These are phyloP conservation scores for Jatropha multifida DNA, from an alignment of 441 rosid genomes.

Conservation along the genomic window DNA sequence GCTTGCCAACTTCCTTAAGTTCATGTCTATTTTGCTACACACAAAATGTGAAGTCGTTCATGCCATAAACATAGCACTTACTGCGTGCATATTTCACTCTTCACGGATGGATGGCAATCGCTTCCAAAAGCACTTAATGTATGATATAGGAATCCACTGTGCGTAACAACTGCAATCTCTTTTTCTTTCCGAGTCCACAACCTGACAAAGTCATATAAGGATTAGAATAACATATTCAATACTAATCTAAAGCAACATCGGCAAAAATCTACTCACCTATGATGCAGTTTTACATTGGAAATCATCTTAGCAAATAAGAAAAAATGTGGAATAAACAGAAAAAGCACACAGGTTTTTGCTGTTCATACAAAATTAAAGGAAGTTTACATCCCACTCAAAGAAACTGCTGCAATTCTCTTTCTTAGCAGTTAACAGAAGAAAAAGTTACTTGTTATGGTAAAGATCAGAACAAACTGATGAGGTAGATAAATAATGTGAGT, in stretches of 20 bases:
- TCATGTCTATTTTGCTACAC: background rate
- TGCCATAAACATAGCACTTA: slow-evolving; percentile 40
- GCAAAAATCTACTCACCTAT: slow-evolving; percentile 1
- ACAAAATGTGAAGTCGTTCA: background rate
- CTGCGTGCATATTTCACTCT: slow-evolving; percentile 65
- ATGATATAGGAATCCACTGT: slow-evolving; percentile 75
- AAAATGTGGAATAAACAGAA: background rate
- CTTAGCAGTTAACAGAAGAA: background rate
- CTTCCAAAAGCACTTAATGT: slow-evolving; percentile 57
- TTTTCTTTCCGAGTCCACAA: slow-evolving; percentile 81
- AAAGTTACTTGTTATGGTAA: background rate
- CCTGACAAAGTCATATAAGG: slow-evolving; percentile 41
- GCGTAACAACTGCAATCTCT: slow-evolving; percentile 83
- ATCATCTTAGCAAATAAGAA: background rate
- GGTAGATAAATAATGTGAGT: background rate
- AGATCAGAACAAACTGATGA: background rate
- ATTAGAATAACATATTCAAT: slow-evolving; percentile 5
- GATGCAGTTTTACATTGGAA: background rate
- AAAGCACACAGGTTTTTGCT: background rate
- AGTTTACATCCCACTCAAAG: background rate
- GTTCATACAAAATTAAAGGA: background rate
- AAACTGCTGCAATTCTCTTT: background rate
- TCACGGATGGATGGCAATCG: slow-evolving; percentile 56
- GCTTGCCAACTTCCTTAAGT: background rate
- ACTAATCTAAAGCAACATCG: background rate